Conservation (phyloP, 2,329 filamentous ascomycete species). For the Emericellopsis atlantica region DNA sequence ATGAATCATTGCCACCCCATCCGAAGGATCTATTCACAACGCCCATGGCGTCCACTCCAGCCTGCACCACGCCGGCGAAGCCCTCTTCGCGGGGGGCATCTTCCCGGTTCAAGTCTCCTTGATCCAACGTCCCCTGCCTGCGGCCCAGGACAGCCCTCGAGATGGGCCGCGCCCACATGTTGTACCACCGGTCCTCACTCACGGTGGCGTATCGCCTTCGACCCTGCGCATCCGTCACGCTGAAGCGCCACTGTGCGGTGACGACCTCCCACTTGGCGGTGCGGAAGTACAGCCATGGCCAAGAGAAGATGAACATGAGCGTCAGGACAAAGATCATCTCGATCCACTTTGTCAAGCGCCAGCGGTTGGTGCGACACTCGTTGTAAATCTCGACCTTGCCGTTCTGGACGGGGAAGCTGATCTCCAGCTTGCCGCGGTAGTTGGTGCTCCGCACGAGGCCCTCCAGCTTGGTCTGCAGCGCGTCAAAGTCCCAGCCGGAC, state of each 20-base stretch:
- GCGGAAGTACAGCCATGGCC: conserved; percentile 56
- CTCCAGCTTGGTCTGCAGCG: conserved; percentile 36
- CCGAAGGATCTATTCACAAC: conserved; percentile 40
- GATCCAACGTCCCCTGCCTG: conserved; percentile 40
- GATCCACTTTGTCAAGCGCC: conserved; percentile 52
- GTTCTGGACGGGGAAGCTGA: conserved; percentile 48
- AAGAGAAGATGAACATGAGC: conserved; percentile 56
- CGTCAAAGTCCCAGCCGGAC: conserved; percentile 45
- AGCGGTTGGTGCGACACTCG: conserved; percentile 46
- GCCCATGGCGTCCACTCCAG: conserved; percentile 37
- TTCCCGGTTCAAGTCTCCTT: conserved; percentile 38
- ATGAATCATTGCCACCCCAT: conserved; percentile 26
- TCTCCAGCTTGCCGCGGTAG: conserved; percentile 48
- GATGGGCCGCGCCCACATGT: conserved; percentile 49
- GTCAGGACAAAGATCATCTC: conserved; percentile 52
- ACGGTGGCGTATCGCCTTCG: conserved; percentile 36
- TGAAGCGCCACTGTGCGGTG: conserved; percentile 41
- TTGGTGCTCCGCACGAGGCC: conserved; percentile 49
- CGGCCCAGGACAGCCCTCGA: conserved; percentile 44
- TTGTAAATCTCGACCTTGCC: conserved; percentile 50
- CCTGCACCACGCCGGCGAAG: conserved; percentile 31
- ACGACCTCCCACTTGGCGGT: conserved; percentile 58
- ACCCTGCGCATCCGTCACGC: conserved; percentile 15
- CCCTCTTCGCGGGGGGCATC: conserved; percentile 13
- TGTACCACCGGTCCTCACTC: conserved; percentile 48